These are phyloP conservation scores for Pezicula rhizophila DNA, from an alignment of 2,329 filamentous ascomycete species.

Conservation along the genomic window DNA sequence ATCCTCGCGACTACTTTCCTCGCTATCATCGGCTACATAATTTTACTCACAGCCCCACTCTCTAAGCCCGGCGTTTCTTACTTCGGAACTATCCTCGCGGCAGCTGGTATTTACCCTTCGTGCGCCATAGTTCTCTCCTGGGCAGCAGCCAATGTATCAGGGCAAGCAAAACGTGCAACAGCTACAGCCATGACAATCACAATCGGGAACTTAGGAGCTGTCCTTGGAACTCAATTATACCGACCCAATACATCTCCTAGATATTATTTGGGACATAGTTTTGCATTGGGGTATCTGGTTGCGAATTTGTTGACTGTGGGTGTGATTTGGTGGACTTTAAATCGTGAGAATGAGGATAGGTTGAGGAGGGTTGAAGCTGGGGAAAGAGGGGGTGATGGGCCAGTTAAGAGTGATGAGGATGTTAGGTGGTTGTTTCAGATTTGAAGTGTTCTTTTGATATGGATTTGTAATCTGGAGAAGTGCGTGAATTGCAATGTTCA, in stretches of 20 bases:
- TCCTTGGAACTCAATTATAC: constrained; percentile 66
- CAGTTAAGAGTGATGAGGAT: constrained; percentile 50
- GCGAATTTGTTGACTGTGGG: constrained; percentile 50
- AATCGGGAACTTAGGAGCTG: constrained; percentile 63
- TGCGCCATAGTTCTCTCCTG: constrained; percentile 59
- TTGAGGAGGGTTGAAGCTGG: constrained; percentile 36
- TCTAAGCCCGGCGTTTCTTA: constrained; percentile 52
- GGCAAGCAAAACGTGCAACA: constrained; percentile 63
- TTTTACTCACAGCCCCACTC: constrained; percentile 44
- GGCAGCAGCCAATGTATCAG: constrained; percentile 67
- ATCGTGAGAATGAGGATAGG: constrained; percentile 50
- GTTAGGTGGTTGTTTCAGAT: constrained; percentile 58
- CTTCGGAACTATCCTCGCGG: constrained; percentile 55
- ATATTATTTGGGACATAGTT: constrained; percentile 60
- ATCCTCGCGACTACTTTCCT: constrained; percentile 52
- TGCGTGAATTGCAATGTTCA: no score
- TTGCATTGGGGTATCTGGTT: constrained; percentile 58
- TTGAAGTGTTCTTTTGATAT: constrained; percentile 3
- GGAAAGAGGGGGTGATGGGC: constrained; percentile 50
- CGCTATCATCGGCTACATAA: constrained; percentile 56
- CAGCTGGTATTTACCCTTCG: constrained; percentile 62
- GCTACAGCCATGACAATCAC: constrained; percentile 68
- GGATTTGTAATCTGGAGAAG: no score
- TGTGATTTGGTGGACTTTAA: constrained; percentile 47
- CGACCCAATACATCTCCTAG: constrained; percentile 52